phyloP scores from a whole-genome alignment of 2,329 filamentous ascomycete genomes.

The Hymenoscyphus salicellus region DNA sequence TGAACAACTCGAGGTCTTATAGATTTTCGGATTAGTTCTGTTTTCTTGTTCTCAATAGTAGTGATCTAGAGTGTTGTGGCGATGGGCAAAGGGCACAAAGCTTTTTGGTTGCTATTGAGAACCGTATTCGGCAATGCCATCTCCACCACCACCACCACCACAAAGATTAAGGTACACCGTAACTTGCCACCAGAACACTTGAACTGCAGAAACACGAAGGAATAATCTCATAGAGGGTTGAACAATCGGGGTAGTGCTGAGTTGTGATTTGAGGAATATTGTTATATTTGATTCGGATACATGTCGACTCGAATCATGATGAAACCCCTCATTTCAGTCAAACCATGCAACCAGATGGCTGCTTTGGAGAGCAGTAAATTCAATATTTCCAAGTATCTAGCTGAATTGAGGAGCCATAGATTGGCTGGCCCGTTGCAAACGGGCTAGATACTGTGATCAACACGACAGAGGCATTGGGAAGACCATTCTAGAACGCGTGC shows the following conservation, averaged over 20 bases:
- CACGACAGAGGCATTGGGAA: neutral
- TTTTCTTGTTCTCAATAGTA: slow-evolving; percentile 16
- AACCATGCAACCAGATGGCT: neutral
- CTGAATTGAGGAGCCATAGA: neutral
- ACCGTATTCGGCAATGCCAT: slow-evolving; percentile 15
- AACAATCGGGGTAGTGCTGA: too few species aligned
- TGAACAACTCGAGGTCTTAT: neutral
- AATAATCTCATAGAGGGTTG: too few species aligned
- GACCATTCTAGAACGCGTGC: neutral
- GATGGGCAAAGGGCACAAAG: slow-evolving; percentile 6
- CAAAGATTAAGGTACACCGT: slow-evolving; percentile 9
- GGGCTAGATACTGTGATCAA: neutral
- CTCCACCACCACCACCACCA: slow-evolving; percentile 7
- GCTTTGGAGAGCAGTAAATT: neutral
- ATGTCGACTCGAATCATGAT: neutral
- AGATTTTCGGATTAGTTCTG: neutral
- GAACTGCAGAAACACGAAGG: too few species aligned
- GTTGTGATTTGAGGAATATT: too few species aligned
- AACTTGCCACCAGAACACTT: too few species aligned
- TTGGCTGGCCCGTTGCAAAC: neutral
- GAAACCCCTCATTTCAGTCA: neutral
- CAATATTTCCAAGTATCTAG: neutral
- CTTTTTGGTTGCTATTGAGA: slow-evolving; percentile 23
- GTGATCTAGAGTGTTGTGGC: neutral
- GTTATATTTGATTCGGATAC: too few species aligned